These are phyloP conservation scores for Eucalyptus tenuipes DNA, from an alignment of 345 rosid species.

Conservation along the genomic window DNA sequence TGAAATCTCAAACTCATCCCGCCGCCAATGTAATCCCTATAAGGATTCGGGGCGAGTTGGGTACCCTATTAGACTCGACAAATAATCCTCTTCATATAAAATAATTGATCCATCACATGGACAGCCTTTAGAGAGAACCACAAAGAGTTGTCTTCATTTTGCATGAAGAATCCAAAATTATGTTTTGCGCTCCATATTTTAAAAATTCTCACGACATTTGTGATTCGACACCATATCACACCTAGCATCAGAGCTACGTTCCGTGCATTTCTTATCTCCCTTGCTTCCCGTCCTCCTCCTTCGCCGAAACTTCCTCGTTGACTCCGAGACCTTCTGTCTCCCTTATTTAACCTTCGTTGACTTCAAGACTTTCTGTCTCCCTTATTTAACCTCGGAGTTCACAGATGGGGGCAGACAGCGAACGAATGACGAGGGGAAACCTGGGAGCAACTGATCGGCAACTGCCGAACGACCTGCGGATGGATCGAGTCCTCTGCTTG, in stretches of 20 bases:
- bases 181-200: neutral
- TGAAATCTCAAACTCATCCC: neutral
- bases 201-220: neutral
- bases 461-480: neutral
- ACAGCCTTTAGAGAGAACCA: neutral
- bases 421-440: neutral
- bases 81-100: too few species aligned
- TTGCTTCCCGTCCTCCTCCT: neutral
- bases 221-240: neutral
- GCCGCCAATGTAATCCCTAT: neutral
- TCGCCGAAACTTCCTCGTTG: neutral
- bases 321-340: neutral
- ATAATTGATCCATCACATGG: neutral
- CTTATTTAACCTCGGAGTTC: neutral
- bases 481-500: neutral
- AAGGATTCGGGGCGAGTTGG: fast-evolving
- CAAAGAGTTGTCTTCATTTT: neutral
- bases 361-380: neutral
- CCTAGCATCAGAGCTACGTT: neutral
- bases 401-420: neutral
- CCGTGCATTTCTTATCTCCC: neutral
- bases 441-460: neutral
- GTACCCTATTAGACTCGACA: neutral
- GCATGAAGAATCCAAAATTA: neutral
- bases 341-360: neutral